These are phyloP conservation scores for Suhomyces ambrosiae DNA, from an alignment of 1,139 yeast genomes.

Conservation along the genomic window DNA sequence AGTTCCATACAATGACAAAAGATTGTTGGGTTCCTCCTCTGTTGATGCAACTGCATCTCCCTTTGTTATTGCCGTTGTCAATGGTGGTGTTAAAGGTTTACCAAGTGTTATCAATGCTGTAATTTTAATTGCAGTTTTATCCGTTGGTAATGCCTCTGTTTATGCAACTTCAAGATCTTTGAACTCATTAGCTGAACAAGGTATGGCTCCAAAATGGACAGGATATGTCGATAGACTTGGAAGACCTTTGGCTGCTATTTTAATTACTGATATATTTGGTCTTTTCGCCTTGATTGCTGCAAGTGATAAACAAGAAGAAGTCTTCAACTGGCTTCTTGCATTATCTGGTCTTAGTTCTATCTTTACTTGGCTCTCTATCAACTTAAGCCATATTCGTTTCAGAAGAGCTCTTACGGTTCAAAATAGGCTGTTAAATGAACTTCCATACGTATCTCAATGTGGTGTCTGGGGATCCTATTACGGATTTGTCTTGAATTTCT, in stretches of 20 bases:
- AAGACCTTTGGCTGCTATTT: slow-evolving; percentile 35
- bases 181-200: slow-evolving; percentile 36
- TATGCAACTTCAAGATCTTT: slow-evolving; percentile 37
- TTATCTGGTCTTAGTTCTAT: slow-evolving; percentile 82
- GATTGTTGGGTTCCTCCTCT: slow-evolving; percentile 37
- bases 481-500: slow-evolving; percentile 60
- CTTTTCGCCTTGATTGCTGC: slow-evolving; percentile 75
- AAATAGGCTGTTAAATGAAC: slow-evolving; percentile 65
- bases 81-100: slow-evolving; percentile 56
- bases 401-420: slow-evolving; percentile 70
- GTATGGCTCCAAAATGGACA: slow-evolving; percentile 35
- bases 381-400: slow-evolving; percentile 75
- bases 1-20: slow-evolving; percentile 43
- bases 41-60: slow-evolving; percentile 61
- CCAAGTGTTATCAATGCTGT: slow-evolving; percentile 56
- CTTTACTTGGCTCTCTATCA: slow-evolving; percentile 83
- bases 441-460: slow-evolving; percentile 67
- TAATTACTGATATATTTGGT: slow-evolving; percentile 50
- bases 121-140: slow-evolving; percentile 49
- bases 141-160: slow-evolving; percentile 49
- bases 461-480: slow-evolving; percentile 72
- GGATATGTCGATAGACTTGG: slow-evolving; percentile 37
- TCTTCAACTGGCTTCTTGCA: slow-evolving; percentile 81
- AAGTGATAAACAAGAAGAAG: slow-evolving; percentile 59
- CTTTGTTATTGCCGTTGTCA: slow-evolving; percentile 59